Conservation (phyloP, 257 asterid species). For the Buddleja alternifolia region DNA sequence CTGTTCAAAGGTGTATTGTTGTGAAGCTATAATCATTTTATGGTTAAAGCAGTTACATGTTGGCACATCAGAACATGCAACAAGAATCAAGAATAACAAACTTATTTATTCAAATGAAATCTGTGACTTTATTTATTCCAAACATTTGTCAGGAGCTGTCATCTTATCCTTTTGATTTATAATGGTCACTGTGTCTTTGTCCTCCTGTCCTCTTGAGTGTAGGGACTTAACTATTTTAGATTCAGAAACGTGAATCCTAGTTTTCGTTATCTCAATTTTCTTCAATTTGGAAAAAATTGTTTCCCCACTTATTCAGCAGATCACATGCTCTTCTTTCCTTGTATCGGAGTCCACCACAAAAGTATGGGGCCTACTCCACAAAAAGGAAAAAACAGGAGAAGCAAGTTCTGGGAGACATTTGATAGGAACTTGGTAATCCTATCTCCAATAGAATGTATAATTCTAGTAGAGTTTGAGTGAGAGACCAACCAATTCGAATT, state of each 20-base stretch:
- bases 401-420: no score
- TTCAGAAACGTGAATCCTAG: not conserved
- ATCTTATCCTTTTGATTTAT: conserved; percentile 7
- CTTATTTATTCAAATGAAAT: not conserved
- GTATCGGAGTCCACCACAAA: no score
- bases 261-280: not conserved
- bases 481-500: no score
- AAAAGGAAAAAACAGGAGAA: no score
- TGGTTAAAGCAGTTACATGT: conserved; percentile 18
- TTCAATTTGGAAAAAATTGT: not conserved
- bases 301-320: not conserved
- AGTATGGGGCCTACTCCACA: no score
- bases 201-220: not conserved
- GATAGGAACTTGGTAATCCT: no score
- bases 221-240: conserved; percentile 19
- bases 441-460: no score
- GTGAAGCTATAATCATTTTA: conserved; percentile 7
- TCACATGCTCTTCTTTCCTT: not conserved
- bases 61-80: conserved; percentile 7
- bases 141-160: conserved; percentile 7
- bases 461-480: no score
- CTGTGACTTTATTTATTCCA: not conserved
- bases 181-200: not conserved
- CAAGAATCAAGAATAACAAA: not conserved
- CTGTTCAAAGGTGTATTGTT: conserved; percentile 6